phyloP scores from a whole-genome alignment of 768 basidiomycete genomes.

The Hericium coralloides region DNA sequence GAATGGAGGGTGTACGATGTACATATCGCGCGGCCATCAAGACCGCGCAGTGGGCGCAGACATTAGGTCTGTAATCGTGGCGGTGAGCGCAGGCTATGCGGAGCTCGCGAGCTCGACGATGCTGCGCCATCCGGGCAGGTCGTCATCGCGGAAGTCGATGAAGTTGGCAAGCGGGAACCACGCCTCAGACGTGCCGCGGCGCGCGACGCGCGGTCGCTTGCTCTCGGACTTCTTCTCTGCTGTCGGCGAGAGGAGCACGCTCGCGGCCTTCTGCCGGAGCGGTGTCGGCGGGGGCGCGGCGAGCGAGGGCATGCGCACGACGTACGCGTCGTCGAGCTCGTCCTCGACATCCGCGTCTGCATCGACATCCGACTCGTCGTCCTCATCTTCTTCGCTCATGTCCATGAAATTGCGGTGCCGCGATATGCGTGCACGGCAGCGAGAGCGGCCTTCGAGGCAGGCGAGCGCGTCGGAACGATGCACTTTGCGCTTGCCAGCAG shows the following conservation, averaged over 20 bases:
- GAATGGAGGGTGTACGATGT: not conserved
- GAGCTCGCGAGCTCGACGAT: constrained; percentile 43
- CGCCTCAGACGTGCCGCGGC: constrained; percentile 35
- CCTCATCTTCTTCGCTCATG: constrained; percentile 53
- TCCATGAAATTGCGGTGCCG: constrained; percentile 51
- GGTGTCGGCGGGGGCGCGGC: constrained; percentile 6
- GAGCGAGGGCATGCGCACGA: constrained; percentile 9
- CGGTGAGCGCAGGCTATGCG: not conserved
- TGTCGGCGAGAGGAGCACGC: constrained; percentile 3
- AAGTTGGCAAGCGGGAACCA: constrained; percentile 57
- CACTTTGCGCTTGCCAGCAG: constrained; percentile 5
- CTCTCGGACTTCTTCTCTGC: not conserved
- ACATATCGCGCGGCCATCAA: too few species aligned
- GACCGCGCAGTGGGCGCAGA: too few species aligned
- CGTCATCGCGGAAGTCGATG: constrained; percentile 48
- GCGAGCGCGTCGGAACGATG: constrained; percentile 39
- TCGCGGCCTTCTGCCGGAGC: not conserved
- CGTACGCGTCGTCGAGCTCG: constrained; percentile 21
- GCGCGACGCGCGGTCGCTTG: constrained; percentile 14
- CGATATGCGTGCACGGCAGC: constrained; percentile 15
- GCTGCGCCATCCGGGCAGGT: constrained; percentile 47
- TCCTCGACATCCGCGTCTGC: constrained; percentile 15
- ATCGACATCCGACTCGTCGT: constrained; percentile 7
- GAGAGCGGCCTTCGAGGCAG: constrained; percentile 47
- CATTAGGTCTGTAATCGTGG: not conserved